These are phyloP conservation scores for Salicornia ramosissima DNA, from an alignment of 148 eudicot species.

Conservation along the genomic window DNA sequence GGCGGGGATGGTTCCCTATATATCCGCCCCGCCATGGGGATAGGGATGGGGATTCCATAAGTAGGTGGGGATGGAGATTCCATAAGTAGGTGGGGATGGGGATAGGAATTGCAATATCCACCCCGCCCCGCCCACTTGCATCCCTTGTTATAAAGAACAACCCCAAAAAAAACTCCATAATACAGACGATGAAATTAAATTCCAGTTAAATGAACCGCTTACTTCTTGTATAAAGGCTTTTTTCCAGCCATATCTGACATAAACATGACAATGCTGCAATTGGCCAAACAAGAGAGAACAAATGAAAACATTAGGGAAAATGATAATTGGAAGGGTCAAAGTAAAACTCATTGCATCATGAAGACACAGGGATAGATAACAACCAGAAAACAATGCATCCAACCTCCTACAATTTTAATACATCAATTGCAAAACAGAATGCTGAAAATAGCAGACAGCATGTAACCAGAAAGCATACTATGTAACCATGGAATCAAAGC, in stretches of 20 bases:
- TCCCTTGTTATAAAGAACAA: no score
- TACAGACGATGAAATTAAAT: background rate
- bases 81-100: no score
- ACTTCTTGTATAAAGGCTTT: conserved; percentile 84
- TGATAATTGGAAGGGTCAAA: background rate
- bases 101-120: no score
- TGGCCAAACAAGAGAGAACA: conserved; percentile 10
- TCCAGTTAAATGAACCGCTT: conserved; percentile 22
- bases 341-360: background rate
- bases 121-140: no score
- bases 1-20: no score
- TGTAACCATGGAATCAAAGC: no score
- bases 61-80: no score
- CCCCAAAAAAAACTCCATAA: no score
- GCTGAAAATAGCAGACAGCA: background rate
- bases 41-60: no score
- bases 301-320: background rate
- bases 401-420: background rate
- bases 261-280: conserved; percentile 77
- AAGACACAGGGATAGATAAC: background rate
- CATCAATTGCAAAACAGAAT: no score
- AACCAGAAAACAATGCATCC: background rate
- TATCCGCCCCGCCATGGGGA: no score
- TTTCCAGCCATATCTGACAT: conserved; percentile 90
- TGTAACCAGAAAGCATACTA: no score